A percentile compares a stretch with the other conserved stretches of the same genome.
Conservation (phyloP, 1,284 basidiomycete genomes). For the Bjerkandera adusta region DNA sequence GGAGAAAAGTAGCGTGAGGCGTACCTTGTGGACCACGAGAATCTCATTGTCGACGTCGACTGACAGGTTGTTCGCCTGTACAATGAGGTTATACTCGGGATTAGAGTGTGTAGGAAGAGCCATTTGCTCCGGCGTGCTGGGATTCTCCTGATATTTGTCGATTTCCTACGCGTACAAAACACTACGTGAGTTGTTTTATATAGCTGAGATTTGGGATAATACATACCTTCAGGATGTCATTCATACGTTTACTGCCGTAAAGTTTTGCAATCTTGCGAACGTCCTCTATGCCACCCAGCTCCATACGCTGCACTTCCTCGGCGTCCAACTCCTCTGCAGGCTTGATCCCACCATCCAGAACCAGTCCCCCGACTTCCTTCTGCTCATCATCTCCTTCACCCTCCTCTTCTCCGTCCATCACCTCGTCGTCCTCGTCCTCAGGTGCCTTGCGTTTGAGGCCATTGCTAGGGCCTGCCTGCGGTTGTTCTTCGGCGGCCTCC, state of each 20-base stretch:
- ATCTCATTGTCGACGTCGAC: slow-evolving; percentile 99
- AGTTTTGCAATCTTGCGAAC: slow-evolving; percentile 87
- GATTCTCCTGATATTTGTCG: slow-evolving; percentile 77
- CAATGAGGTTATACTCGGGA: slow-evolving; percentile 95
- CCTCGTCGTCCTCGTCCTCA: slow-evolving; percentile 44
- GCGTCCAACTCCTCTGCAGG: slow-evolving; percentile 93
- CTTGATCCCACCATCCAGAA: slow-evolving; percentile 86
- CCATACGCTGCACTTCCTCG: slow-evolving; percentile 92
- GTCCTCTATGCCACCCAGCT: slow-evolving; percentile 80
- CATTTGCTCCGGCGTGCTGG: slow-evolving; percentile 77
- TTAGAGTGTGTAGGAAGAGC: slow-evolving; percentile 84
- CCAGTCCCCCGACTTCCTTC: slow-evolving; percentile 54
- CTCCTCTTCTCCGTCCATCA: slow-evolving; percentile 45
- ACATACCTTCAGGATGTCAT: slow-evolving; percentile 78
- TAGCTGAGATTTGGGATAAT: too few species aligned
- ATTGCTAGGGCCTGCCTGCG: slow-evolving; percentile 34
- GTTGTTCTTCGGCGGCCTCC: slow-evolving; percentile 36
- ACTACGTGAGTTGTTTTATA: background rate
- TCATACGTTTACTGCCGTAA: slow-evolving; percentile 83
- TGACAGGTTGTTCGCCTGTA: slow-evolving; percentile 96
- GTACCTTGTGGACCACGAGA: slow-evolving; percentile 91
- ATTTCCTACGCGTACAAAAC: slow-evolving; percentile 63
- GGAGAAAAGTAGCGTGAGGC: slow-evolving; percentile 21
- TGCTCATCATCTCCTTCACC: slow-evolving; percentile 39
- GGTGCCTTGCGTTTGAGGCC: slow-evolving; percentile 63